Conservation (phyloP, 768 basidiomycete genomes). For the Rickenella mellea region DNA sequence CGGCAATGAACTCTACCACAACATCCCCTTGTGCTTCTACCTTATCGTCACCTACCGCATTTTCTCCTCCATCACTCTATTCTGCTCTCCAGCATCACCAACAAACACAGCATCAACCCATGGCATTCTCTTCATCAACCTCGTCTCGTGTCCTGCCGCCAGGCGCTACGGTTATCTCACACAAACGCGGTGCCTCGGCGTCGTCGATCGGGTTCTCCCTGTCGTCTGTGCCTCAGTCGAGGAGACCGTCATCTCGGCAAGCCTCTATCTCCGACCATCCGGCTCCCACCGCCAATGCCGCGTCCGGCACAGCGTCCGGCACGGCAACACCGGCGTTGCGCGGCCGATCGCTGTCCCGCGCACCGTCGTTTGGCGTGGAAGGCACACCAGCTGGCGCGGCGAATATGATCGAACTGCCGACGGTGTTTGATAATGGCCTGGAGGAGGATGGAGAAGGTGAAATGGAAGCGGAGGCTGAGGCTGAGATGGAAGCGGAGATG, state of each 20-base stretch:
- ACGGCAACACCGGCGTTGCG: constrained; percentile 38
- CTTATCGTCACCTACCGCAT: too few relatives aligned
- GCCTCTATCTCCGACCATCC: constrained; percentile 36
- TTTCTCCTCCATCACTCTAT: too few relatives aligned
- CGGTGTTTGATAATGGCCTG: constrained; percentile 44
- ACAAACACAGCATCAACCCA: too few relatives aligned
- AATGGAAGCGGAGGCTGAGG: constrained; percentile 28
- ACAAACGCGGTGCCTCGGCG: constrained; percentile 48
- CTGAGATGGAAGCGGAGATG: constrained; percentile 11
- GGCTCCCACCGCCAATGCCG: constrained; percentile 28
- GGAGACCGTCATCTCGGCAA: constrained; percentile 63
- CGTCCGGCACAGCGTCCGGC: constrained; percentile 43
- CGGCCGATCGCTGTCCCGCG: constrained; percentile 39
- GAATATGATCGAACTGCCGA: constrained; percentile 34
- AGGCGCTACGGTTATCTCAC: too few relatives aligned
- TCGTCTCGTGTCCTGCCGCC: too few relatives aligned
- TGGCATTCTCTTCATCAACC: too few relatives aligned
- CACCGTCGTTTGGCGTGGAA: background rate
- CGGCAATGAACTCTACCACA: too few relatives aligned
- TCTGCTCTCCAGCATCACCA: too few relatives aligned
- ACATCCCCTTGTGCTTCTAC: too few relatives aligned
- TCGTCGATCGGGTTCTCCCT: constrained; percentile 56
- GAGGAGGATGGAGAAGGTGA: constrained; percentile 33
- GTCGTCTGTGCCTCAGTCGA: constrained; percentile 57
- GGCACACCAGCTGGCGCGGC: constrained; percentile 14